Conservation (phyloP, 148 eudicot genomes). For the Rhododendron kiyosumense region DNA sequence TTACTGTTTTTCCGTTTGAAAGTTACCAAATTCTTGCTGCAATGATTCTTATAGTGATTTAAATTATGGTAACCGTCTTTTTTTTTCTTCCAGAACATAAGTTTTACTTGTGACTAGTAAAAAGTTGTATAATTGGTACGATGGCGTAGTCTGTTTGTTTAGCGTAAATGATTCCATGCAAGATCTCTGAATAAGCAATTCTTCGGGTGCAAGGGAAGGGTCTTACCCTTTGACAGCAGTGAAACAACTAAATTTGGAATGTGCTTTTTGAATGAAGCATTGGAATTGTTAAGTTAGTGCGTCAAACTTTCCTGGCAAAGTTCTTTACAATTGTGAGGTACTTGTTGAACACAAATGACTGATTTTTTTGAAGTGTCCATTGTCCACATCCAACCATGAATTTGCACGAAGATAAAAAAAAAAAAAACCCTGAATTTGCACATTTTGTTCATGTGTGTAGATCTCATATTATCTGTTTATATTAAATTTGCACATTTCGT, state of each 20-base stretch:
- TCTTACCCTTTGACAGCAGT: not conserved
- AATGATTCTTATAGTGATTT: not conserved
- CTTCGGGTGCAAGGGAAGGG: not conserved
- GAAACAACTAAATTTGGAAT: not conserved
- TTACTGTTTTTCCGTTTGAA: not conserved
- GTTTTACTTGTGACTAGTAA: no score
- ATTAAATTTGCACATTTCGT: not conserved
- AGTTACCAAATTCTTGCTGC: not conserved
- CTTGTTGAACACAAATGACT: not conserved
- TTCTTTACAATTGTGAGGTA: not conserved
- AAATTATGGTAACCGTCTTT: not conserved
- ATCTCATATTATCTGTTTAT: not conserved
- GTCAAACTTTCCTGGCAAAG: not conserved
- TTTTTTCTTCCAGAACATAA: not conserved
- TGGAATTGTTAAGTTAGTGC: not conserved
- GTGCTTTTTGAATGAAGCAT: not conserved
- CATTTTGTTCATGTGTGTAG: not conserved
- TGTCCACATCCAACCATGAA: not conserved
- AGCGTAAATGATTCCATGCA: not conserved
- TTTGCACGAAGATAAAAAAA: no score
- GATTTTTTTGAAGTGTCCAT: not conserved
- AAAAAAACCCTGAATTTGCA: not conserved
- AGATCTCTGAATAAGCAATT: not conserved
- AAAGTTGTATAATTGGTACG: not conserved
- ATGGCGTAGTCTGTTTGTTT: not conserved